A percentile compares a stretch with the other conserved stretches of the same genome.
Evolutionary conservation across 1,284 basidiomycete species (phyloP).

Genomic region (Trichosporon sp.): DNA sequence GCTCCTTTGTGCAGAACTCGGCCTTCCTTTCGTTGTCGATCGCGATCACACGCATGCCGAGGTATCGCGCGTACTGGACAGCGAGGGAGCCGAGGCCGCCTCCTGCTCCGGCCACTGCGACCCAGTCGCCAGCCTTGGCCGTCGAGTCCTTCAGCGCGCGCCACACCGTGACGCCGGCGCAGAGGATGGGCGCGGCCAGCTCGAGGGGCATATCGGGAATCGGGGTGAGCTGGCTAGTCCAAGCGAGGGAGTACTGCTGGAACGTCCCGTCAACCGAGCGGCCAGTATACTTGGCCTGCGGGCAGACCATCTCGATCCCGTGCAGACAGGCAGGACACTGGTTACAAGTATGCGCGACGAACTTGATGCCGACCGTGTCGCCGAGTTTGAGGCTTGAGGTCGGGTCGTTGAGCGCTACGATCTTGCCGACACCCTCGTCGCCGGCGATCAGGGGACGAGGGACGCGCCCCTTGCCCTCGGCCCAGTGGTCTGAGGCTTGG

Average conservation of each 20-base stretch:
- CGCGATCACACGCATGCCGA: conserved; percentile 71
- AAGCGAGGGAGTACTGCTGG: conserved; percentile 43
- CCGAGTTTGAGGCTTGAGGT: conserved; percentile 46
- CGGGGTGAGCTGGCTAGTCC: conserved; percentile 62
- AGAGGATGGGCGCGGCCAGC: conserved; percentile 75
- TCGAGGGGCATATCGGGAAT: conserved; percentile 66
- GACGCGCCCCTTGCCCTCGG: not conserved
- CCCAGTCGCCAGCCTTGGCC: conserved; percentile 65
- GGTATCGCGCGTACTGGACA: conserved; percentile 66
- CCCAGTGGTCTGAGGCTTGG: conserved; percentile 5
- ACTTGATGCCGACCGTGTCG: conserved; percentile 67
- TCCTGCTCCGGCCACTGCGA: conserved; percentile 57
- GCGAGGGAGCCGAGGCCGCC: conserved; percentile 54
- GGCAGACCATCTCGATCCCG: conserved; percentile 59
- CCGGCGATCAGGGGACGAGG: conserved; percentile 69
- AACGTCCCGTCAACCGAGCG: conserved; percentile 63
- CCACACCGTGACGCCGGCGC: conserved; percentile 60
- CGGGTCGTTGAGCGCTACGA: conserved; percentile 72
- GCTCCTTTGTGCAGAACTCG: conserved; percentile 55
- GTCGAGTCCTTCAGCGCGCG: conserved; percentile 70
- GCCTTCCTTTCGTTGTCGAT: conserved; percentile 69
- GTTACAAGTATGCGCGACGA: conserved; percentile 62
- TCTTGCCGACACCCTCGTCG: conserved; percentile 46
- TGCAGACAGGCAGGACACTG: conserved; percentile 68
- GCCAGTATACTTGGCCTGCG: conserved; percentile 62